Evolutionary conservation across 106 monocot genomes (phyloP), one percentile per base, ranked within the genome.

Genomic region (Dendrobium chrysotoxum): DNA sequence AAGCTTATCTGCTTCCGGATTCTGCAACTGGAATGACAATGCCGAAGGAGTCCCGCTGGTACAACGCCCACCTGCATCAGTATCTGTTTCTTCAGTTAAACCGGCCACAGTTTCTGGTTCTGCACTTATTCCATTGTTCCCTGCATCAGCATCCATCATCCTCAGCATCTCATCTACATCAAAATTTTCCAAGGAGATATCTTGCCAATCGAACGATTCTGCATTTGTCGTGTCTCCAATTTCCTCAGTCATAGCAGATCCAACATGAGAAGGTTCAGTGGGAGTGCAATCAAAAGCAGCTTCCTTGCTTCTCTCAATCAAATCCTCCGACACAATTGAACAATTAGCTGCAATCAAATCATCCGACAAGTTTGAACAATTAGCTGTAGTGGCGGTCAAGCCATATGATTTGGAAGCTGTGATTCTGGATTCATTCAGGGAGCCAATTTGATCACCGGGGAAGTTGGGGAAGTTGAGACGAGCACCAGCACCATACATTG

Each of bases 391-490:
- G 0, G 75, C 64, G 2, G 83, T 81, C 0, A 84, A 86, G 11
- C 66, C 75, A 15, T 57, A 78, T 0, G 85, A 89, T 2, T 78
- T 75, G 2, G 77, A 42, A 35, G 55, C 44, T 42, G 45, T 44
- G 18, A 76, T 42, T 30, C 72, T 74, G 4, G 7, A 74, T 70
- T 0, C 79, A 64, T 0, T 61, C 65, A 1, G 25, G 30, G 40
- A 53, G 28, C 23, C 6, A 46, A 11, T 5, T 8, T 64, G 40
- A 55, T 41, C 30, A 8, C 79, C 66, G 2, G 87, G 78, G 17
- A 93, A 83, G 72, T 96, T 96, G 2, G 87, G 78, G 17, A 93
- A 83, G 72, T 96, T 96, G 28, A 93, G 84, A 8, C 90, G 89
- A 1, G 96, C 96, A 21, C 79, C 16, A 0, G 85, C 28, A 1